Percentiles rank a stretch among this genome's conserved stretches.
These are phyloP conservation scores for Zoysia japonica DNA, from an alignment of 176 grass and related monocot genomes.

Conservation along the genomic window DNA sequence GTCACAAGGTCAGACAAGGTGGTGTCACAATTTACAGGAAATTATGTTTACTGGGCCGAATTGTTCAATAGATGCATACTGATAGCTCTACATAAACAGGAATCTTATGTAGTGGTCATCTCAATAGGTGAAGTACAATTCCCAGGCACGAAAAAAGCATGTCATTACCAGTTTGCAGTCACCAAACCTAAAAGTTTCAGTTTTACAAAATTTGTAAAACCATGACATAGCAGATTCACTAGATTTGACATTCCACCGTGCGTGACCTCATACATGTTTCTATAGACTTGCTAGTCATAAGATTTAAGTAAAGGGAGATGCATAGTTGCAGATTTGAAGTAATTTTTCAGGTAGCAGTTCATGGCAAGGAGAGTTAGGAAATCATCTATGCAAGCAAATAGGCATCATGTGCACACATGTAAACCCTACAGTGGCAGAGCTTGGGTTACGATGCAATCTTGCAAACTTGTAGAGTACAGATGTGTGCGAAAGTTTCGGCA, in stretches of 20 bases:
- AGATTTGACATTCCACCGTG: not conserved
- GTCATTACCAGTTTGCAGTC: not conserved
- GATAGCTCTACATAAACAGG: not conserved
- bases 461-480: constrained; percentile 38
- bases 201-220: not conserved
- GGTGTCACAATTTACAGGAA: not conserved
- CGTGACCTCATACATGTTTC: not conserved
- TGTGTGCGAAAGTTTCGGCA: constrained; percentile 12
- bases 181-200: not conserved
- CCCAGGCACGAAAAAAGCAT: not conserved
- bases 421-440: constrained; percentile 36
- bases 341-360: constrained; percentile 6
- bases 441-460: constrained; percentile 33
- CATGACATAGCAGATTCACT: not conserved
- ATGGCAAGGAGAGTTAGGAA: constrained; percentile 12
- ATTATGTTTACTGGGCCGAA: no score
- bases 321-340: not conserved
- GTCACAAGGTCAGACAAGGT: not conserved
- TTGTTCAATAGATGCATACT: not conserved
- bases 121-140: not conserved
- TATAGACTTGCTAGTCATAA: not conserved
- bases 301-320: not conserved
- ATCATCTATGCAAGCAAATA: constrained; percentile 31
- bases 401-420: constrained; percentile 26
- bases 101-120: not conserved